phyloP scores from a whole-genome alignment of 2,329 filamentous ascomycete species.

The Dactylellina haptotyla region DNA sequence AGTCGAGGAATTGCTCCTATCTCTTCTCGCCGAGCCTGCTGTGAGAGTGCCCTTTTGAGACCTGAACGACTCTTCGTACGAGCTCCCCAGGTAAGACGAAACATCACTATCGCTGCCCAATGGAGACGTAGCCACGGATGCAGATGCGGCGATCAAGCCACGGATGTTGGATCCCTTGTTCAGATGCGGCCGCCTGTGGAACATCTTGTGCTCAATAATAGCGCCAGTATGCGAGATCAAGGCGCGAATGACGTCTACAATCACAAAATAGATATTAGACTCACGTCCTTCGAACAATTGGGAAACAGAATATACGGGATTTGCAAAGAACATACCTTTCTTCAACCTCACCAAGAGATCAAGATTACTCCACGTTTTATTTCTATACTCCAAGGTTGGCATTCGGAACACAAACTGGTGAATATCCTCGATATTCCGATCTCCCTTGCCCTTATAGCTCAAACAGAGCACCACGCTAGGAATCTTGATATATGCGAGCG shows the following conservation, averaged over 20 bases:
- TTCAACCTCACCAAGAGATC: slow-evolving; percentile 92
- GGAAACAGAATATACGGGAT: no score
- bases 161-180: slow-evolving; percentile 78
- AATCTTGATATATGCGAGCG: slow-evolving; percentile 92
- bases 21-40: slow-evolving; percentile 8
- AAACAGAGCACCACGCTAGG: slow-evolving; percentile 94
- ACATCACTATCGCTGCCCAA: slow-evolving; percentile 53
- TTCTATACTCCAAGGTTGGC: slow-evolving; percentile 92
- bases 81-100: slow-evolving; percentile 47
- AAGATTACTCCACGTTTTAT: slow-evolving; percentile 99
- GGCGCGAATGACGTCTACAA: slow-evolving; percentile 79
- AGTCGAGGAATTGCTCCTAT: slow-evolving; percentile 31
- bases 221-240: slow-evolving; percentile 94
- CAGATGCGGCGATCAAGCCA: slow-evolving; percentile 82
- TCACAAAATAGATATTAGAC: not conserved
- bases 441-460: slow-evolving; percentile 79
- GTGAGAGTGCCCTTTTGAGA: slow-evolving; percentile 5
- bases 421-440: slow-evolving; percentile 94
- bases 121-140: slow-evolving; percentile 66
- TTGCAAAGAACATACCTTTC: slow-evolving; percentile 71
- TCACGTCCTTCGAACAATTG: not conserved
- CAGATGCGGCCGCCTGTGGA: slow-evolving; percentile 83
- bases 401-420: slow-evolving; percentile 97
- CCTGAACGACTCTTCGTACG: slow-evolving; percentile 34
- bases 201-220: slow-evolving; percentile 97